These are phyloP conservation scores for Metrosideros polymorpha DNA, from an alignment of 441 rosid genomes.

Conservation along the genomic window DNA sequence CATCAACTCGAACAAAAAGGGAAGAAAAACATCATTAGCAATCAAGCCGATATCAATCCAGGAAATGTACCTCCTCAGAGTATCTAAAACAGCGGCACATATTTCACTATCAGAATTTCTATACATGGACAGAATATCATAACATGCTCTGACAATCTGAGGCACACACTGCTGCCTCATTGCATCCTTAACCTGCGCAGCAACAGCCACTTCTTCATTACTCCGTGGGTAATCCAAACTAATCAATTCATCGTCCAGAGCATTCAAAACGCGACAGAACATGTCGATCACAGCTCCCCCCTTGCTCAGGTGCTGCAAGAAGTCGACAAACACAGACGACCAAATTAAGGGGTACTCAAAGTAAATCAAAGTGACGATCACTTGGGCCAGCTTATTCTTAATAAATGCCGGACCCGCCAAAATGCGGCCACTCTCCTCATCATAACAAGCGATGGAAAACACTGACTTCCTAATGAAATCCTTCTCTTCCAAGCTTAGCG, in stretches of 20 bases:
- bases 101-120: conserved; percentile 62
- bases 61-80: conserved; percentile 74
- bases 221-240: conserved; percentile 78
- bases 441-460: conserved; percentile 61
- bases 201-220: conserved; percentile 51
- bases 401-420: conserved; percentile 69
- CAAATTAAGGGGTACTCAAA: conserved; percentile 78
- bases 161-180: conserved; percentile 89
- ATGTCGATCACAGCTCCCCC: conserved; percentile 72
- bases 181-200: conserved; percentile 77
- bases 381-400: conserved; percentile 91
- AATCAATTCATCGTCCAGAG: conserved; percentile 80
- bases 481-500: conserved; percentile 56
- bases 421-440: conserved; percentile 30
- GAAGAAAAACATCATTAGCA: conserved; percentile 65
- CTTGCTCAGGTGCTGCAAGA: conserved; percentile 49
- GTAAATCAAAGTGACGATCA: conserved; percentile 73
- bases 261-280: conserved; percentile 87
- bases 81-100: conserved; percentile 57
- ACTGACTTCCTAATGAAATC: conserved; percentile 42
- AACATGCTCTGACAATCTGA: conserved; percentile 85
- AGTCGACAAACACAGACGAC: conserved; percentile 73
- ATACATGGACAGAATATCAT: conserved; percentile 56
- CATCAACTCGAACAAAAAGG: conserved; percentile 65
- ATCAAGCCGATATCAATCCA: conserved; percentile 91